phyloP scores from a whole-genome alignment of 495 filamentous ascomycete species.

The Glutinoglossum americanum region DNA sequence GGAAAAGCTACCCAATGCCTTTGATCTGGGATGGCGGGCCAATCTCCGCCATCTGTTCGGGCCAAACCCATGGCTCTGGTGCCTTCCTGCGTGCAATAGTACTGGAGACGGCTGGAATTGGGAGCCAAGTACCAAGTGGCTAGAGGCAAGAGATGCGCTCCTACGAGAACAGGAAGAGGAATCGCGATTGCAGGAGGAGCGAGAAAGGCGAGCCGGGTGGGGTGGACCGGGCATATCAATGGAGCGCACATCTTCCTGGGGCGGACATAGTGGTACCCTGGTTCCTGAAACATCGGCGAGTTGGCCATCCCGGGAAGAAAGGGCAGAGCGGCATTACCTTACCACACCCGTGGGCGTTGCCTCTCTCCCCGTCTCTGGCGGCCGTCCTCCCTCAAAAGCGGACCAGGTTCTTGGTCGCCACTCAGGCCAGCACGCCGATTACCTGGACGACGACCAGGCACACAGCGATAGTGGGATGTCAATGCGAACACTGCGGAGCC shows the following conservation, averaged over 20 bases:
- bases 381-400: neutral
- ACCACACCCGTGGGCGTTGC: neutral
- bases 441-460: neutral
- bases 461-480: neutral
- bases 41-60: slow-evolving; percentile 82
- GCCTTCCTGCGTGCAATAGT: slow-evolving; percentile 61
- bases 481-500: neutral
- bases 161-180: slow-evolving; percentile 10
- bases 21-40: slow-evolving; percentile 59
- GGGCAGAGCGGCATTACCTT: neutral
- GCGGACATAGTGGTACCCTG: neutral
- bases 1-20: slow-evolving; percentile 73
- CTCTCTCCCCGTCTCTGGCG: neutral
- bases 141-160: slow-evolving; percentile 13
- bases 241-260: neutral
- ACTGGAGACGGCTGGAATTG: slow-evolving; percentile 88
- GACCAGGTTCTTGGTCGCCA: neutral
- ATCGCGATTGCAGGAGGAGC: slow-evolving; percentile 12
- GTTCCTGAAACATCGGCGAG: neutral
- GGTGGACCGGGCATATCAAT: neutral
- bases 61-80: slow-evolving; percentile 43
- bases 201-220: slow-evolving; percentile 14
- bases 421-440: neutral
- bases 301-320: neutral
- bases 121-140: slow-evolving; percentile 44